Conservation (phyloP, 225 moss, liverwort and hornwort species). For the Polytrichum formosum region DNA sequence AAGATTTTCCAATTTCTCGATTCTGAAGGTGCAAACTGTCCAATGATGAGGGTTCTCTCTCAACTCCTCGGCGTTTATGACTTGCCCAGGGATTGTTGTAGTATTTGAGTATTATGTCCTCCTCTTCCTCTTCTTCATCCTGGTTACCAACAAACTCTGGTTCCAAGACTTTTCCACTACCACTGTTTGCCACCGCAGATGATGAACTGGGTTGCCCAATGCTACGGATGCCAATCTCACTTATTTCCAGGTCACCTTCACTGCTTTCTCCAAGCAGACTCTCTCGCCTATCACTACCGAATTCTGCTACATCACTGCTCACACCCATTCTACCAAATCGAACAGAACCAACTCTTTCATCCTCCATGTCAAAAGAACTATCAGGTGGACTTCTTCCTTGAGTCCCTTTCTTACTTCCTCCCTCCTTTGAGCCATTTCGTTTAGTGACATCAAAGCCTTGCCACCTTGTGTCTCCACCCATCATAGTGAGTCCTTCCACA, state of each 20-base stretch:
- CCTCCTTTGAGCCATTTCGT: conserved; percentile 33
- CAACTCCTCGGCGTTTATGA: conserved; percentile 41
- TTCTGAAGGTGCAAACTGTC: conserved; percentile 2
- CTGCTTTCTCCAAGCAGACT: conserved; percentile 60
- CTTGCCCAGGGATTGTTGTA: conserved; percentile 54
- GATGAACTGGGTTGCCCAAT: conserved; percentile 15
- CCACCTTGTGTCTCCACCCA: conserved; percentile 48
- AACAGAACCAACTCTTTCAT: conserved; percentile 41
- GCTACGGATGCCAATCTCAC: conserved; percentile 7
- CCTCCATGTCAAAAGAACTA: conserved; percentile 10
- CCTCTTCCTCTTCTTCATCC: conserved; percentile 50
- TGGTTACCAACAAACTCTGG: conserved; percentile 27
- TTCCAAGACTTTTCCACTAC: conserved; percentile 37
- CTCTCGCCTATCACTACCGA: conserved; percentile 60
- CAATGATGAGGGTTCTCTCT: conserved; percentile 40
- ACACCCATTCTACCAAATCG: conserved; percentile 62
- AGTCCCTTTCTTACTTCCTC: conserved; percentile 40
- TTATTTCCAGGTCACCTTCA: conserved; percentile 31
- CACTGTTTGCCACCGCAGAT: conserved; percentile 4
- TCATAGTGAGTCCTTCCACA: conserved; percentile 41
- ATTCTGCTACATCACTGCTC: conserved; percentile 68
- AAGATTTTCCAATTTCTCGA: conserved; percentile 19
- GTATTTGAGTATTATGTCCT: conserved; percentile 52
- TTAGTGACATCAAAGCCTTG: conserved; percentile 50
- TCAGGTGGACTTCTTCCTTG: conserved; percentile 47